phyloP scores from a whole-genome alignment of 345 rosid species.

The Syzygium grande region DNA sequence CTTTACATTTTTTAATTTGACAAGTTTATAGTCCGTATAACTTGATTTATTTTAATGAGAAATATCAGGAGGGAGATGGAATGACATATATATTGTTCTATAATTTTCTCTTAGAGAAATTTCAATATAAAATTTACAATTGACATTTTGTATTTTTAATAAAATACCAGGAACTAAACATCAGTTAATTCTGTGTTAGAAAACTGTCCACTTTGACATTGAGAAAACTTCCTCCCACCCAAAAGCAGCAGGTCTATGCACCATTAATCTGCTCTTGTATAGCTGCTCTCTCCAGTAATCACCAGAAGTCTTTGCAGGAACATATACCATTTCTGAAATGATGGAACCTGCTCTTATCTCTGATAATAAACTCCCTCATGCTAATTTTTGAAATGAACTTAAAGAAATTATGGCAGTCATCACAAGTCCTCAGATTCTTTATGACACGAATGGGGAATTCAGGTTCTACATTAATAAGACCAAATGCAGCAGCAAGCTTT shows the following conservation, averaged over 20 bases:
- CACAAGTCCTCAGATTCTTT: conserved; percentile 63
- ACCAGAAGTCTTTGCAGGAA: conserved; percentile 72
- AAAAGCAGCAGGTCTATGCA: neutral
- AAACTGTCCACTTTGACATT: neutral
- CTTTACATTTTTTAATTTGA: neutral
- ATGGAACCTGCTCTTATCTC: conserved; percentile 66
- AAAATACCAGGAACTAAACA: neutral
- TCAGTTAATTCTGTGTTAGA: neutral
- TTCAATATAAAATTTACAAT: neutral
- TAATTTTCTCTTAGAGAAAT: neutral
- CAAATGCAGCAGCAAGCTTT: conserved; percentile 54
- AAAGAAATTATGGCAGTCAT: conserved; percentile 62
- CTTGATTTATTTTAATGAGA: neutral
- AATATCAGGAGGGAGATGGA: neutral
- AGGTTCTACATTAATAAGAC: conserved; percentile 23
- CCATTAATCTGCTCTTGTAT: neutral
- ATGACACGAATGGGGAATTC: conserved; percentile 34
- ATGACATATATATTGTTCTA: neutral
- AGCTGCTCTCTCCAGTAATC: neutral
- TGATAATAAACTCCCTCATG: conserved; percentile 44
- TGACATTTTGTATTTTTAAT: neutral
- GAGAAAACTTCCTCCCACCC: neutral
- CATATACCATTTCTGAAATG: conserved; percentile 47
- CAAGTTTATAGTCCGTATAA: neutral
- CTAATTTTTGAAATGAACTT: conserved; percentile 44